Evolutionary conservation across 148 eudicot species (phyloP).

Genomic region (Pouteria glomerata): DNA sequence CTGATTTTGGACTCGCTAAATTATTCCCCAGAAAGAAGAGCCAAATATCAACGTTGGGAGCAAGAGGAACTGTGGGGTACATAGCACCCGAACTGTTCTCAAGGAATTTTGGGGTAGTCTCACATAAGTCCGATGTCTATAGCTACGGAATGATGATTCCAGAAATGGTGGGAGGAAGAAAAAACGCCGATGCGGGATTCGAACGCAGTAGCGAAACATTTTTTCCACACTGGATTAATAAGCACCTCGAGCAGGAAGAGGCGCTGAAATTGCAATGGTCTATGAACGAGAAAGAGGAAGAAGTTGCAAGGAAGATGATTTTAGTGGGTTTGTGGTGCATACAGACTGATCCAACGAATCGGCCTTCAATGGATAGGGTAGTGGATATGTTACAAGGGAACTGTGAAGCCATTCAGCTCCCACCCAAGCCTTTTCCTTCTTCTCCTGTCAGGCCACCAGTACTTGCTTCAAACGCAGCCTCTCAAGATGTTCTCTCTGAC

Average conservation of each 20-base stretch:
- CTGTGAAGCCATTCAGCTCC: constrained; percentile 22
- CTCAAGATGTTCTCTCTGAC: no score
- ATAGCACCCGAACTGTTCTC: constrained; percentile 17
- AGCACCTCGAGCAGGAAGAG: constrained; percentile 17
- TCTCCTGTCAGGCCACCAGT: constrained; percentile 9
- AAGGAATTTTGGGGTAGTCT: constrained; percentile 15
- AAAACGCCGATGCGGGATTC: neutral
- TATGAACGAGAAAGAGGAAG: constrained; percentile 14
- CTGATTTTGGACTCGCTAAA: constrained; percentile 32
- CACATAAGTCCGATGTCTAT: constrained; percentile 19
- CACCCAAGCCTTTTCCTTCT: constrained; percentile 23
- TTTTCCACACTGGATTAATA: constrained; percentile 28
- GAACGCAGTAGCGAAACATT: constrained; percentile 1
- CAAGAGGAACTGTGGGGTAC: constrained; percentile 28
- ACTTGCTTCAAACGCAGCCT: neutral
- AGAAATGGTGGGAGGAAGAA: constrained; percentile 13
- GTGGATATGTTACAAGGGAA: constrained; percentile 42
- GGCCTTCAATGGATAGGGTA: constrained; percentile 29
- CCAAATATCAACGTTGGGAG: constrained; percentile 15
- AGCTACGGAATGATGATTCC: constrained; percentile 36
- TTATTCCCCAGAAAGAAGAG: constrained; percentile 13
- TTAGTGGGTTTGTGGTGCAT: constrained; percentile 50
- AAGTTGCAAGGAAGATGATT: constrained; percentile 25
- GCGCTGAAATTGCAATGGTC: neutral
- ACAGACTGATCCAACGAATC: constrained; percentile 27